Conservation (phyloP, 306 rosid genomes). For the Mimosa bimucronata region DNA sequence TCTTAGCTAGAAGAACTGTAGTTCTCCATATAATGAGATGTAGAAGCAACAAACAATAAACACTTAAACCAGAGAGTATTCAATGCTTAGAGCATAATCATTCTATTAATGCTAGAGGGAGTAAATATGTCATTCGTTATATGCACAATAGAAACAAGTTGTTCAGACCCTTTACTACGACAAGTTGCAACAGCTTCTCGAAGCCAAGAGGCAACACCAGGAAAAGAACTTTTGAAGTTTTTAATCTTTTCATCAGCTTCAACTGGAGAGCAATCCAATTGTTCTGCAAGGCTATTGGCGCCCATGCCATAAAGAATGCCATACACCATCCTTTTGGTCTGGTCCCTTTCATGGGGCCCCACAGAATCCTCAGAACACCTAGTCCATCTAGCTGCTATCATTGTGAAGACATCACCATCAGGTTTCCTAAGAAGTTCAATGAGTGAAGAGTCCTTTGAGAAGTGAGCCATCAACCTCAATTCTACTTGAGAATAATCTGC, state of each 20-base stretch:
- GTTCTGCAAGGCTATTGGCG: constrained; percentile 82
- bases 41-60: constrained; percentile 31
- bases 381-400: constrained; percentile 95
- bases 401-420: constrained; percentile 77
- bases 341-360: constrained; percentile 71
- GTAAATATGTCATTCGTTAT: constrained; percentile 22
- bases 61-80: constrained; percentile 16
- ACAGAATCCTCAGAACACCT: constrained; percentile 73
- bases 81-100: constrained; percentile 19
- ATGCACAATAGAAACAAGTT: constrained; percentile 33
- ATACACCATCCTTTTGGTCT: constrained; percentile 88
- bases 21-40: constrained; percentile 15
- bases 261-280: constrained; percentile 71
- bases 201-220: constrained; percentile 97
- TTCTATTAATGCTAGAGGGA: not conserved
- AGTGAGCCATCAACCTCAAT: constrained; percentile 96
- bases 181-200: constrained; percentile 74
- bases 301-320: constrained; percentile 99
- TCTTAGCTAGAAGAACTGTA: not conserved
- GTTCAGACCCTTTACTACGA: constrained; percentile 77
- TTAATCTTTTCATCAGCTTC: constrained; percentile 85
- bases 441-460: constrained; percentile 79
- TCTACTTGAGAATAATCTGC: constrained; percentile 99
- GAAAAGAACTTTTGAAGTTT: constrained; percentile 82
- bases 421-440: constrained; percentile 76